Evolutionary conservation across 23 red algal genomes (phyloP).

Genomic region (Gracilariopsis chorda): DNA sequence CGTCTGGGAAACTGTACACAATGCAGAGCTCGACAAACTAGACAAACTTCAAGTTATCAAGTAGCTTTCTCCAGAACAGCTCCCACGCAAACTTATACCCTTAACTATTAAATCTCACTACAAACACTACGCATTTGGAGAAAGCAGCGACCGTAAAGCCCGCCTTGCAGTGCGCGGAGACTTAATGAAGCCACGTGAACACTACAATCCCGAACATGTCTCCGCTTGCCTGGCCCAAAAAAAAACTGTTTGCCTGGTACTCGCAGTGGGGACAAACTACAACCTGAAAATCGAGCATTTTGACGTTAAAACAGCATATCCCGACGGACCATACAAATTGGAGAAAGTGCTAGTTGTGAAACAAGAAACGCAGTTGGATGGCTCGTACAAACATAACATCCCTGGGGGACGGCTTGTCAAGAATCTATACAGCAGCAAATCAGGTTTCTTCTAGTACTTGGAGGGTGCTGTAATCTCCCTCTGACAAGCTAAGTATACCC

Average conservation of each 20-base stretch:
- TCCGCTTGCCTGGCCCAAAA: background rate
- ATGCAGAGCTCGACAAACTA: background rate
- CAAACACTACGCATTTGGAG: background rate
- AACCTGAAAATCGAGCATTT: slow-evolving; percentile 2
- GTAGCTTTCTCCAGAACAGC: background rate
- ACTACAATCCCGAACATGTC: background rate
- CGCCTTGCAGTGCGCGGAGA: background rate
- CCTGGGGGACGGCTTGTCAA: background rate
- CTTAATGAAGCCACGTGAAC: background rate
- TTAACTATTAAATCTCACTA: background rate
- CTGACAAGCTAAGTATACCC: background rate
- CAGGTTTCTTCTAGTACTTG: background rate
- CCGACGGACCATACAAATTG: background rate
- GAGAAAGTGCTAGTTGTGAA: background rate
- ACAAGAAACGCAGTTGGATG: background rate
- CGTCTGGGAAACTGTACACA: background rate
- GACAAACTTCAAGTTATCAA: background rate
- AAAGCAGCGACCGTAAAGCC: background rate
- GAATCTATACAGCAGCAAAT: slow-evolving; percentile 21
- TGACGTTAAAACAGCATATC: background rate
- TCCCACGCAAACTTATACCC: background rate
- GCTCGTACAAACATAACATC: background rate
- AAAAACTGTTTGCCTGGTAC: background rate
- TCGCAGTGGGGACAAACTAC: background rate
- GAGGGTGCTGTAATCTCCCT: background rate